Base-by-base conservation (phyloP, 345 rosid species). In the Sisymbrium irio region DNA sequence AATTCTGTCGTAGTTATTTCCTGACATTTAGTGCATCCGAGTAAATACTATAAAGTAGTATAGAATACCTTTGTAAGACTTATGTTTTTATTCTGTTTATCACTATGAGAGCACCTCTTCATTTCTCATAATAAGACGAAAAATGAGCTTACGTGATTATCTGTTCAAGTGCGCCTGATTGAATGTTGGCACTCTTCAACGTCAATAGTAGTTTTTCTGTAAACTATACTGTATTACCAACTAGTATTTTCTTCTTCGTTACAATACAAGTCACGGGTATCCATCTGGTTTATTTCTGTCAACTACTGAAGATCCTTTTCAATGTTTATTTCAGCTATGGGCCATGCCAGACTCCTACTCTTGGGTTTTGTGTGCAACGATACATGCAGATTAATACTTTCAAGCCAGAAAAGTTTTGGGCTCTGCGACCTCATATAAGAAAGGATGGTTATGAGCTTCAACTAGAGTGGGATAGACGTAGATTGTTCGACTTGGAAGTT, bases 301-400 rank as follows among this genome's bases (percentile, higher is more conserved):
- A 50, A 33, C 73, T 35, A 50, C 63, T 47, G 25, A 54, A 55
- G 76, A 63, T 77, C 37, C 39, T 70, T 18, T 20, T 42, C 56
- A 56, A 47, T 81, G 50, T 68, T 76, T 82, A 19, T 87, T 84
- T 70, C 93, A 93, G 98, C 33, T 91, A 94, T 70, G 97, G 98
- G 37, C 98, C 98, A 54, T 89, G 96, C 75, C 98, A 94, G 83
- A 91, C 96, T 71, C 98, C 95, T 58, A 94, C 97, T 11, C 98
- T 94, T 68, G 98, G 98, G 73, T 94, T 91, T 62, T 91, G 98
- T 65, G 98, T 94, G 50, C 96, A 89, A 75, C 89, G 96, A 5
- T 85, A 91, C 83, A 78, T 91, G 83, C 96, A 94, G 78, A 89
- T 94, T 76, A 90, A 84, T 46, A 88, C 95, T 69, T 94, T 89